Base-by-base conservation (phyloP, 805 yeast species). In the Candida gorgasii region DNA sequence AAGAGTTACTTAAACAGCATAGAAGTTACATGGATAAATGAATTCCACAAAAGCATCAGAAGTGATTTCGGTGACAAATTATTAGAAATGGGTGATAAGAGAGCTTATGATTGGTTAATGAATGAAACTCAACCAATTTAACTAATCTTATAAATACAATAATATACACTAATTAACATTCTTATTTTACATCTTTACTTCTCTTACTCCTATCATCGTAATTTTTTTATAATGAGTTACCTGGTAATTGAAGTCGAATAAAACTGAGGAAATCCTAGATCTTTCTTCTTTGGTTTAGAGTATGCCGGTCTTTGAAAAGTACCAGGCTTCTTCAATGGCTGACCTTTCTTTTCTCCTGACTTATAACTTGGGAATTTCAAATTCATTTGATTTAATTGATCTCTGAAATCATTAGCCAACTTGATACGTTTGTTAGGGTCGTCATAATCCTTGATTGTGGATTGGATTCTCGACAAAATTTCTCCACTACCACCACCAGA, bases 51-150 rank as follows among this genome's bases (percentile, higher is more conserved):
- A 29, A 54, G 57, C 24, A 57, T 69, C 22, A 51, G 65, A 42
- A 47, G 46, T 3, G 73, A 65, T 29, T 63, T 65, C 44, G 65
- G 57, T 9, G 54, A 43, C 2, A 54, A 70, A 49, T 58, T 88
- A 42, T 75, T 78, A 46, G 79, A 75, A 34, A 52, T 73, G 55
- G 75, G 76, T 3, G 84, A 82, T 44, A 68, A 71, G n/a, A 61
- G 77, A 16, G 84, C 90, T 0, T 72, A 72, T 50, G 69, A 69
- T 31, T 92, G 96, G 95, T 68, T 92, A 36, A 61, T 76, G 51
- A 76, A 75, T 47, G 95, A 89, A 62, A 82, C 89, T 4, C 56
- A 53, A 35, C 73, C 74, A 8, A 32, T 57, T 30, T 51, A 43
- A 33, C 12, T 23, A 14, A 27, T 15, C 13, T 36, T 43, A 9